Evolutionary conservation across 495 filamentous ascomycete genomes (phyloP), one percentile per base, ranked within the genome.

Genomic region (Bryoglossum gracile): DNA sequence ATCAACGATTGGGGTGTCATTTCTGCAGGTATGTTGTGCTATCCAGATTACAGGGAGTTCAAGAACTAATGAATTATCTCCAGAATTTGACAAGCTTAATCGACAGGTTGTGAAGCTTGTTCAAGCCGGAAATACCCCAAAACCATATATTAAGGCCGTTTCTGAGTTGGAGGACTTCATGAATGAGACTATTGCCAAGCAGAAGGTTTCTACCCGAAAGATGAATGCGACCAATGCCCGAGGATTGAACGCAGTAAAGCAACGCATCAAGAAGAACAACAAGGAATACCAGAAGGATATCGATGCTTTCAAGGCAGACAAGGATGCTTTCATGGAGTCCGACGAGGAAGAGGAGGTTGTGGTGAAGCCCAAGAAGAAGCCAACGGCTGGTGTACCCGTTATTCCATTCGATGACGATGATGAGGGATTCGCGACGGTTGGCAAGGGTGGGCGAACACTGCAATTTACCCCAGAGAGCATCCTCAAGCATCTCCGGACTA

Each of bases 21-120:
- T 58, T 86, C 89, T 51, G 77, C 81, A 64, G 88, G 90, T 91
- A 73, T 63, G 80, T 74, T 25, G 4, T 50, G 17, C 18, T n/a
- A n/a, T n/a, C n/a, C n/a, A 21, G 9, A 10, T 34, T 34, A 17
- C 16, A 37, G 14, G 3, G 44, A n/a, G 18, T 22, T 14, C 3
- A 4, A 16, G 3, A 2, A 26, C 43, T 46, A 30, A 48, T 26
- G 41, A 36, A 32, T 46, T 10, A 24, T 37, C 34, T 44, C 10
- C 58, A 94, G 90, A 97, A 67, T 97, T 94, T 74, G 92, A 99
- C 66, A 95, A 91, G 73, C 77, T 99, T 62, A 97, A 95, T 72
- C 82, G 89, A 46, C 84, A 94, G 66, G 78, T 95, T 41, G 66
- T 75, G 50, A 91, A 89, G 68, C 76, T 92, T 40, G 78, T 74